Conservation (phyloP, 2,329 filamentous ascomycete genomes). For the Chalaropsis ovoidea region DNA sequence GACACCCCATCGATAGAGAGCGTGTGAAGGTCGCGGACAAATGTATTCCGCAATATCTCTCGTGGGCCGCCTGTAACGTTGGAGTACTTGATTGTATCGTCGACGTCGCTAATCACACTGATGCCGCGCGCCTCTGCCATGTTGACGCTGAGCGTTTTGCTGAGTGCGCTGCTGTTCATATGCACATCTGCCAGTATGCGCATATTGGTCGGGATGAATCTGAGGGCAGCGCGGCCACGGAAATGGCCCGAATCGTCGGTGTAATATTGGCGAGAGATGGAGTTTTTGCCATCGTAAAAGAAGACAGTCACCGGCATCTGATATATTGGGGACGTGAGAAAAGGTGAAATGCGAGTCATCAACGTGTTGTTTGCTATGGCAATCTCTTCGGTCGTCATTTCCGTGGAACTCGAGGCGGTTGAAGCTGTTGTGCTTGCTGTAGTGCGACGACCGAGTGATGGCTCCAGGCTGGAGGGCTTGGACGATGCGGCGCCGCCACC, state of each 20-base stretch:
- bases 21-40: constrained; percentile 73
- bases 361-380: constrained; percentile 73
- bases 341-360: constrained; percentile 78
- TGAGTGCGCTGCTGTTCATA: constrained; percentile 56
- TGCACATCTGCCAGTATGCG: constrained; percentile 77
- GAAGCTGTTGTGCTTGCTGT: constrained; percentile 13
- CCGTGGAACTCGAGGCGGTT: not conserved
- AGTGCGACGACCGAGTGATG: not conserved
- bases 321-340: constrained; percentile 73
- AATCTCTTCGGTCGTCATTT: constrained; percentile 59
- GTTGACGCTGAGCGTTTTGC: constrained; percentile 51
- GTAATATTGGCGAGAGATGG: constrained; percentile 73
- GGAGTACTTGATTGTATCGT: constrained; percentile 94
- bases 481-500: not conserved
- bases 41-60: constrained; percentile 94
- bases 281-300: constrained; percentile 80
- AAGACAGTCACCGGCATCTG: constrained; percentile 78
- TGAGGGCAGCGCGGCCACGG: constrained; percentile 62
- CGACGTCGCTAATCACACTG: constrained; percentile 92
- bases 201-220: constrained; percentile 84
- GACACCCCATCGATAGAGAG: constrained; percentile 76
- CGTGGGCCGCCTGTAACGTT: constrained; percentile 78
- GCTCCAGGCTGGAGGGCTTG: not conserved
- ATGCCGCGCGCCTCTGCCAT: constrained; percentile 70
- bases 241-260: constrained; percentile 92